These are phyloP conservation scores for Volutella citrinella DNA, from an alignment of 2,329 filamentous ascomycete species.

Conservation along the genomic window DNA sequence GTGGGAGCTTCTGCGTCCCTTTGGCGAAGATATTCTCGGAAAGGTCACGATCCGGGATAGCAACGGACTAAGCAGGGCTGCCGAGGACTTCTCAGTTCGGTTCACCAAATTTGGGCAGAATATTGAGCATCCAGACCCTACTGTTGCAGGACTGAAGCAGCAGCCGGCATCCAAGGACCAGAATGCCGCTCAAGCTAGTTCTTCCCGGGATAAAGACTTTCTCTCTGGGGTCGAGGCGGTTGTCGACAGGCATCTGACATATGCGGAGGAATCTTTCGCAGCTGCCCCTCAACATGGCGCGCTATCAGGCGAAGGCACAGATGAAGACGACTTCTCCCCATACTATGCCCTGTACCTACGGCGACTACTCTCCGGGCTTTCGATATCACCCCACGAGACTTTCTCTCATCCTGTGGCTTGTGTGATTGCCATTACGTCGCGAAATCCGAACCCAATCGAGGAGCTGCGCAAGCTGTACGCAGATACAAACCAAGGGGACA, in stretches of 20 bases:
- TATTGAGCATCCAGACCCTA: constrained; percentile 48
- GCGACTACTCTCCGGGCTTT: constrained; percentile 75
- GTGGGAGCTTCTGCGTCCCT: constrained; percentile 82
- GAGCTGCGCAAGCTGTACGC: constrained; percentile 80
- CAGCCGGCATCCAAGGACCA: constrained; percentile 37
- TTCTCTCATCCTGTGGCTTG: constrained; percentile 93
- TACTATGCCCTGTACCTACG: constrained; percentile 86
- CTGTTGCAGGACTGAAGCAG: constrained; percentile 25
- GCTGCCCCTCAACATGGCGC: constrained; percentile 33
- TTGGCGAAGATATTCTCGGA: constrained; percentile 82
- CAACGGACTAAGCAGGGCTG: constrained; percentile 74
- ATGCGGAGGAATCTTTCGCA: constrained; percentile 62
- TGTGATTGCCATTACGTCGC: constrained; percentile 91
- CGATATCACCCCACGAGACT: constrained; percentile 81
- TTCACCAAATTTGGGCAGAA: constrained; percentile 71
- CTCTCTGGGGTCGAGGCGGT: constrained; percentile 73
- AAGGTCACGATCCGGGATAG: constrained; percentile 91
- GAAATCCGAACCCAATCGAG: constrained; percentile 79
- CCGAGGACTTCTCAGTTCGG: constrained; percentile 86
- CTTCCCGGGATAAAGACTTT: constrained; percentile 27
- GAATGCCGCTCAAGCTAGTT: constrained; percentile 24
- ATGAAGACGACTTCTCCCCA: constrained; percentile 59
- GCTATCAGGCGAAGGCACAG: constrained; percentile 39
- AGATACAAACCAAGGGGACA: constrained; percentile 75
- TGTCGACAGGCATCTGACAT: constrained; percentile 74